These are phyloP conservation scores for Panicum virgatum DNA, from an alignment of 202 grass and related monocot species.

Conservation along the genomic window DNA sequence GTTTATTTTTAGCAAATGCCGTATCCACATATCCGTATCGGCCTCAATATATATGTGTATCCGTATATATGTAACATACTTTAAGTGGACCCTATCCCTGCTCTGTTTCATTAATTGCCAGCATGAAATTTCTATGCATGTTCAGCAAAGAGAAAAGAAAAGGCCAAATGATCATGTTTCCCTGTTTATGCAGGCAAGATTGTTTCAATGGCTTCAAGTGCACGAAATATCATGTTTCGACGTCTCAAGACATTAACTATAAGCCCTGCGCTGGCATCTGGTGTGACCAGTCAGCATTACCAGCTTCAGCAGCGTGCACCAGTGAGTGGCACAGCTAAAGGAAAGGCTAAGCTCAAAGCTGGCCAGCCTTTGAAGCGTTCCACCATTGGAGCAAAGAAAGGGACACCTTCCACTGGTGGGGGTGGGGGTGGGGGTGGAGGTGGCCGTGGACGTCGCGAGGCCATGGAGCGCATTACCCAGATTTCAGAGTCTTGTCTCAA, in stretches of 20 bases:
- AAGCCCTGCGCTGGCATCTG: conserved; percentile 26
- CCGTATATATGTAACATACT: not conserved
- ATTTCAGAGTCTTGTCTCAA: conserved; percentile 75
- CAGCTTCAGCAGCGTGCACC: conserved; percentile 53
- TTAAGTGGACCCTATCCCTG: not conserved
- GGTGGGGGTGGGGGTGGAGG: not conserved
- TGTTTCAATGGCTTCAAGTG: conserved; percentile 28
- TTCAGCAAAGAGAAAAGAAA: not conserved
- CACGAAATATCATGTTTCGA: conserved; percentile 25
- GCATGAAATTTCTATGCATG: not conserved
- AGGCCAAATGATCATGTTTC: not conserved
- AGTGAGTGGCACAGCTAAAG: conserved; percentile 84
- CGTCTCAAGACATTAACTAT: conserved; percentile 40
- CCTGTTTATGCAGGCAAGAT: conserved; percentile 10
- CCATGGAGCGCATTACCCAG: conserved; percentile 55
- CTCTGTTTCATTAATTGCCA: not conserved
- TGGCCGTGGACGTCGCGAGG: conserved; percentile 51
- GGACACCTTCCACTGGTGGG: conserved; percentile 28
- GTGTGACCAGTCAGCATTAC: conserved; percentile 33
- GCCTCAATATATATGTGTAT: too few relatives aligned
- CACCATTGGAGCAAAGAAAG: conserved; percentile 50
- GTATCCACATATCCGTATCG: too few relatives aligned
- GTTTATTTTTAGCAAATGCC: too few relatives aligned
- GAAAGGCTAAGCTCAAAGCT: conserved; percentile 78
- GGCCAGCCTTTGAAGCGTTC: conserved; percentile 63